Evolutionary conservation across 371 early-diverging fungal species (phyloP), one percentile per base, ranked within the genome.

Genomic region (Synchytrium microbalum): DNA sequence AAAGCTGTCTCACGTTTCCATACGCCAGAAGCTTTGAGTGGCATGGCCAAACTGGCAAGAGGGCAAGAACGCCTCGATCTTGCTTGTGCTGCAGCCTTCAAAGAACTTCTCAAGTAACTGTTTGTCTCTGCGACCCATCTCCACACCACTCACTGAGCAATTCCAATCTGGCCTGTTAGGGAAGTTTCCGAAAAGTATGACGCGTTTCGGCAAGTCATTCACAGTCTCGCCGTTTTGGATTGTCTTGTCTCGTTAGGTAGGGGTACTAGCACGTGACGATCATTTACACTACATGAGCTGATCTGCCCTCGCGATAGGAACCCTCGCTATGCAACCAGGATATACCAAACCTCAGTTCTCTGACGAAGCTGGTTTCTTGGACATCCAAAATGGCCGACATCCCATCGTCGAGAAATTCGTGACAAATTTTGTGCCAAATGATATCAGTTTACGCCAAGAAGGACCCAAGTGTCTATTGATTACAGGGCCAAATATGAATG

Each of bases 401-500:
- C 95, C 96, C 0, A 86, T 95, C 16, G 65, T 82, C 27, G 92
- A 92, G 62, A 68, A 67, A 2, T n/a, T n/a, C n/a, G 67, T 74
- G 0, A 69, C 66, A 26, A 70, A 67, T 3, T 84, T 86, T 28
- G 82, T 92, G 0, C 81, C 97, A 0, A 93, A 95, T 65, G 91
- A 93, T 64, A n/a, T n/a, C n/a, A n/a, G 78, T 85, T 2, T 88
- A 82, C 71, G 84, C 86, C 1, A 78, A 84, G 24, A 67, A 75
- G 1, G 80, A 80, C 0, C 77, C 79, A 24, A 89, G 83, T 23
- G 83, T 98, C 63, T 91, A 51, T 77, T 98, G 14, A 87, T 98
- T 8, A 95, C 93, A 0, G 99, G 99, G 0, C 92, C 98, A 0
- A 99, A 99, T 71, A 99, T 98, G 99, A n/a, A n/a, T n/a, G n/a